Base-by-base conservation (phyloP, 208 protist genomes). In the Acanthamoeba castellanii region DNA sequence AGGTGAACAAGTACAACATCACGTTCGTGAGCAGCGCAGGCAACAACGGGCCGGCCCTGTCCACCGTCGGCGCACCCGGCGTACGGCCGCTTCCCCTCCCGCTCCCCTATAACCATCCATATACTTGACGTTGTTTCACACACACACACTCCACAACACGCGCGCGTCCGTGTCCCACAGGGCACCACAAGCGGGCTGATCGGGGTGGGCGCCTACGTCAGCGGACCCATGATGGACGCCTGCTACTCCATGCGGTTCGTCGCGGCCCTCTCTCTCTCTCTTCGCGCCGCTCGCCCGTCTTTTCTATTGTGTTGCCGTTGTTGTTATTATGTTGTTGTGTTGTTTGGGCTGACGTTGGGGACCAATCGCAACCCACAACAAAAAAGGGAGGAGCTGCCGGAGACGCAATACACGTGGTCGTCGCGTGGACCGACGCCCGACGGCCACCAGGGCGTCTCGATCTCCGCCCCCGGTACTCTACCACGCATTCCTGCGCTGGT, bases 31-130 rank as follows among this genome's bases (percentile, higher is more conserved):
- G 93, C 61, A 97, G 96, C n/a, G 97, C 96, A 32, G 96, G 96
- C 92, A 97, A 97, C 94, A 95, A 96, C 37, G 97, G 97, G 9
- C 97, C 97, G 7, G 96, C 96, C 30, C 90, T 97, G 34, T 95
- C 93, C 30, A 96, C 96, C 27, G 82, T 96, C 25, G 96, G 96
- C 37, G 92, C 96, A 4, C 97, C 97, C 13, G 90, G 90, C 27
- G 87, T 92, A 92, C 47, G 87, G 27, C 13, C 30, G 1, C 30
- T 32, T 8, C 14, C 47, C 47, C 66, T 22, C 3, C 82, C 3
- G 9, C 82, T 90, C 8, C n/a, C 7, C 7, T 66, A 3, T 4
- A 88, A 88, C 11, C 13, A 66, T 16, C 4, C 18, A 66, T 16
- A 16, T 6, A 66, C 22, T 5, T 55, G 50, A 13, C 13, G 50